Evolutionary conservation across 2,329 filamentous ascomycete genomes (phyloP), one percentile per base, ranked within the genome.

Genomic region (Aspergillus ochraceoroseus): DNA sequence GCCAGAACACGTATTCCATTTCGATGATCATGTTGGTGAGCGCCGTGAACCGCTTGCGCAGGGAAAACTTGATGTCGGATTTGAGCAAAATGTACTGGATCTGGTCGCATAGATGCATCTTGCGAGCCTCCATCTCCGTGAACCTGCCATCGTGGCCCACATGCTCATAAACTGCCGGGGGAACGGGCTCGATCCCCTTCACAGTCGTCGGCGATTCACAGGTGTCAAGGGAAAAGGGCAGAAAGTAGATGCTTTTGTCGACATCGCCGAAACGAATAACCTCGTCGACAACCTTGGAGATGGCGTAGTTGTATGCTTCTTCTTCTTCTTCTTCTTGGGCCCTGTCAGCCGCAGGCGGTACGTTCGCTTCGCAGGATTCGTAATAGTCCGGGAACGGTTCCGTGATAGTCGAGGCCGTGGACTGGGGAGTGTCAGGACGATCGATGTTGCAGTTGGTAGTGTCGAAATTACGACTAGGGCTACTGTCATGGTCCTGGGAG

Each of bases 331-430:
- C 40, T n/a, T 56, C 51, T 4, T 44, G 37, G 5, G 27, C 31
- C 9, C 40, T 34, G 17, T 58, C 43, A 4, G 38, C 28, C 1
- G 26, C 13, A 6, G 40, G 18, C 6, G 44, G 25, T 2, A 29
- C 19, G 2, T 36, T 14, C 2, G 13, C 18, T 15, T 52, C 45
- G 29, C 46, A 49, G 6, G 38, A 40, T 15, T 54, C 48, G 27
- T 55, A 40, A 32, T 58, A 61, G 7, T 54, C 53, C 0, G 58
- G 58, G 13, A 62, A 62, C 0, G 55, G 50, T 26, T 61, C 58
- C 1, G 42, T 41, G 12, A 32, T 30, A 28, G 28, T 27, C 5
- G 40, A 36, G 7, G n/a, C n/a, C 13, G 14, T 19, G 9, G 30
- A 30, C 6, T 9, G 18, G 17, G 14, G 19, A 17, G 14, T 38